A percentile compares a stretch with the other conserved stretches of the same genome.
These are phyloP conservation scores for Russula sp. DNA, from an alignment of 768 basidiomycete genomes.

Conservation along the genomic window DNA sequence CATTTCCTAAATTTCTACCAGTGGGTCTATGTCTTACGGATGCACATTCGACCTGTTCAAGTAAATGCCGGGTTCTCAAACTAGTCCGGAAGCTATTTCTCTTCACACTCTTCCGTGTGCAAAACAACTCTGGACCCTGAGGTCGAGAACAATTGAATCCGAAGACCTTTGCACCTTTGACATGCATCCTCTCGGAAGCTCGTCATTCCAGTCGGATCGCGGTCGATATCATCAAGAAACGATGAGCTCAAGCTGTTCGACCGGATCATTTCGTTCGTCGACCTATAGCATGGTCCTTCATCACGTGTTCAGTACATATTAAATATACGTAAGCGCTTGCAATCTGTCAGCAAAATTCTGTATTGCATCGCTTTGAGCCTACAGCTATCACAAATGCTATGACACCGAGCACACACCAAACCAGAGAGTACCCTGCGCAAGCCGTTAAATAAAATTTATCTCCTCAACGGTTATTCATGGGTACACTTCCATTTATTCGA, in stretches of 20 bases:
- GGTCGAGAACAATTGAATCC: not conserved
- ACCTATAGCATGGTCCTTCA: too few species aligned
- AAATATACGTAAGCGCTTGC: not conserved
- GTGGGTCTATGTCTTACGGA: not conserved
- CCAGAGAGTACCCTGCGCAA: not conserved
- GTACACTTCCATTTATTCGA: not conserved
- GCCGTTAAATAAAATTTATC: not conserved
- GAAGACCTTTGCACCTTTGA: not conserved
- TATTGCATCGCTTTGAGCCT: not conserved
- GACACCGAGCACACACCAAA: not conserved
- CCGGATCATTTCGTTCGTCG: not conserved
- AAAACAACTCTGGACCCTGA: too few species aligned
- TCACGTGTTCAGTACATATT: not conserved
- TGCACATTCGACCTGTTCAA: too few species aligned
- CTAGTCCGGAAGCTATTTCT: not conserved
- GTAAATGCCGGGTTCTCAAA: slow-evolving; percentile 1
- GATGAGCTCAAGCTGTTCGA: too few species aligned
- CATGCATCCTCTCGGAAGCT: not conserved
- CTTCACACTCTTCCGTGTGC: not conserved
- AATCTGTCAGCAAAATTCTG: not conserved
- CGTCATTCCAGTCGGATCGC: not conserved
- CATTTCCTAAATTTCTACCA: not conserved
- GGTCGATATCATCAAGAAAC: not conserved
- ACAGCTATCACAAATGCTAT: not conserved
- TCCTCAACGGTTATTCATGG: not conserved